Evolutionary conservation across 371 early-diverging fungal genomes (phyloP), one percentile per base, ranked within the genome.

Genomic region (Choanephora cucurbitarum): DNA sequence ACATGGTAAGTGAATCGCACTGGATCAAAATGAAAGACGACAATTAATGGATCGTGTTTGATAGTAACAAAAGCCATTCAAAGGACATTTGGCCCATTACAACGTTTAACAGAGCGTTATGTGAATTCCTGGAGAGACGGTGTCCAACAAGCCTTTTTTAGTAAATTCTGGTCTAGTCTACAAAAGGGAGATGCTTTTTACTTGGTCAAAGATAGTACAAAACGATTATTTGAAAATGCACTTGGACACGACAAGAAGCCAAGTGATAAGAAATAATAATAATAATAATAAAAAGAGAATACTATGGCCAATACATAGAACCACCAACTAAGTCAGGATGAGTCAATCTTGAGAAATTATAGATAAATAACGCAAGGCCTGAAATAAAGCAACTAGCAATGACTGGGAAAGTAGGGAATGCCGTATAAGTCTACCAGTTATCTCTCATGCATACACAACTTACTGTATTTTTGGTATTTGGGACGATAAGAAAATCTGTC

Each of bases 141-240:
- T 31, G 61, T 49, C 17, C 76, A 72, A 50, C 52, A 60, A 46
- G 58, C 70, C 10, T 75, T 75, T 44, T 75, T 72, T 34, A 43
- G 22, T 21, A 50, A 64, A 31, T 69, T 73, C 49, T 57, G 57
- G 42, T 55, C 62, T 23, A 64, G 66, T 42, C 19, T 62, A 39
- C 67, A 69, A 49, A 64, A 70, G 44, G 65, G 65, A 22, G 75
- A 75, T 63, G 75, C 70, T 19, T 56, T 69, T 57, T 55, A 69
- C 44, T 49, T 75, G 15, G 70, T 75, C 8, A 47, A 48, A 40
- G 58, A 73, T 44, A 65, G 60, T 58, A 59, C 65, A 23, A 60
- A 64, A 18, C 61, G 66, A 46, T 34, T 67, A 32, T 50, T 65
- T 39, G 62, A 69, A 32, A 69, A 60, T 45, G 53, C 59, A 0